Conservation (phyloP, 169 alveolate species). For the Plasmodium falciparum region DNA sequence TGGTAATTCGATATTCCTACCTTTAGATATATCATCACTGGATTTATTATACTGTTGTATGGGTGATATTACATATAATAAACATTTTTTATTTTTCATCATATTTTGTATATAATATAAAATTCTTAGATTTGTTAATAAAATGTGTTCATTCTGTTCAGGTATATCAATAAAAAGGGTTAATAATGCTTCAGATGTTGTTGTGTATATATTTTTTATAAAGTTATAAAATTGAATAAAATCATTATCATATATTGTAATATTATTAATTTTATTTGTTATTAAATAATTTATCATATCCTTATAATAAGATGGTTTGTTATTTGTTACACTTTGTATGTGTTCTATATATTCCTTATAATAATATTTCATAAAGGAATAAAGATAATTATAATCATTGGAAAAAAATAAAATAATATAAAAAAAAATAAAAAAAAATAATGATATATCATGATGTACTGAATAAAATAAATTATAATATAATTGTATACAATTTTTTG, state of each 20-base stretch:
- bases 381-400: conserved; percentile 28
- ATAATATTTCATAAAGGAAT: conserved; percentile 22
- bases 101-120: conserved; percentile 17
- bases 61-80: background rate
- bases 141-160: background rate
- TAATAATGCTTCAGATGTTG: too few species aligned
- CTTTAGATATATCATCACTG: background rate
- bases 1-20: background rate
- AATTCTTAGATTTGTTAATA: conserved; percentile 8
- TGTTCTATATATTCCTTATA: background rate
- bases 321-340: too few species aligned
- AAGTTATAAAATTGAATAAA: conserved; percentile 35
- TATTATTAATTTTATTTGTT: conserved; percentile 7
- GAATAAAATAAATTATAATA: conserved; percentile 54
- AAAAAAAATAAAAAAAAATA: conserved; percentile 47
- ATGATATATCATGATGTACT: background rate
- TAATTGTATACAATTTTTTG: conserved; percentile 56
- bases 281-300: conserved; percentile 24
- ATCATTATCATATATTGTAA: conserved; percentile 31
- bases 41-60: too few species aligned
- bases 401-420: conserved; percentile 51
- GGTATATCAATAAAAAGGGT: background rate
- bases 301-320: background rate
- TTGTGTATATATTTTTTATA: conserved; percentile 5
- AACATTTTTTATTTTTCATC: conserved; percentile 7